Conservation (phyloP, 352 stramenopile species). For the Pythium rishiriense region DNA sequence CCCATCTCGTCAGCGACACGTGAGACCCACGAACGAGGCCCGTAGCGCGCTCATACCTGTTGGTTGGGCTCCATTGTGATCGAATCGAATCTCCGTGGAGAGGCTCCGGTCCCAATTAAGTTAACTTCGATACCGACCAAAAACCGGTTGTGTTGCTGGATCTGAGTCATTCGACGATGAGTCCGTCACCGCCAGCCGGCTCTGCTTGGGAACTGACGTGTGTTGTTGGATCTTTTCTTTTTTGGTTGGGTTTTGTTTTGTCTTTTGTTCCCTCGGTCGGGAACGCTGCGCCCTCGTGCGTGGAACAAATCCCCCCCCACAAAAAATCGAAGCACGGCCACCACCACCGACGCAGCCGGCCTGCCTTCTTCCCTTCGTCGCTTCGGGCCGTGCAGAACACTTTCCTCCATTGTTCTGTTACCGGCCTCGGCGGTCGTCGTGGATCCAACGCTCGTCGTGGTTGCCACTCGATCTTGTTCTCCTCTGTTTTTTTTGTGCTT, state of each 20-base stretch:
- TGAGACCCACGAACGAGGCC: neutral
- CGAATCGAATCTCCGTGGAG: neutral
- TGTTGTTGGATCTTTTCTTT: neutral
- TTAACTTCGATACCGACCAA: constrained; percentile 14
- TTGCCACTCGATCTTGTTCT: constrained; percentile 10
- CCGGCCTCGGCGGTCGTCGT: neutral
- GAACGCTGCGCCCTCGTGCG: neutral
- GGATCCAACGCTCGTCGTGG: constrained; percentile 4
- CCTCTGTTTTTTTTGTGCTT: neutral
- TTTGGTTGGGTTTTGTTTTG: no score
- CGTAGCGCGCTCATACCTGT: constrained; percentile 6
- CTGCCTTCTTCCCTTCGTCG: no score
- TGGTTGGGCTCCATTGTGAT: constrained; percentile 20
- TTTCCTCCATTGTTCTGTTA: neutral
- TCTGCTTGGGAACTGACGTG: constrained; percentile 1
- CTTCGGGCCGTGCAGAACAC: no score
- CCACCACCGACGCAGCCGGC: no score
- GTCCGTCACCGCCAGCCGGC: neutral
- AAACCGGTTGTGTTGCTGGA: constrained; percentile 10
- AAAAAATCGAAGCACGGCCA: constrained; percentile 15
- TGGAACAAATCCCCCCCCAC: constrained; percentile 1
- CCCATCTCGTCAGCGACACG: neutral
- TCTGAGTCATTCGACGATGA: neutral
- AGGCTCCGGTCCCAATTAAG: constrained; percentile 11
- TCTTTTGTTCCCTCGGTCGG: no score